Evolutionary conservation across 306 rosid genomes (phyloP), one percentile per base, ranked within the genome.

Genomic region (Gillenia trifoliata): DNA sequence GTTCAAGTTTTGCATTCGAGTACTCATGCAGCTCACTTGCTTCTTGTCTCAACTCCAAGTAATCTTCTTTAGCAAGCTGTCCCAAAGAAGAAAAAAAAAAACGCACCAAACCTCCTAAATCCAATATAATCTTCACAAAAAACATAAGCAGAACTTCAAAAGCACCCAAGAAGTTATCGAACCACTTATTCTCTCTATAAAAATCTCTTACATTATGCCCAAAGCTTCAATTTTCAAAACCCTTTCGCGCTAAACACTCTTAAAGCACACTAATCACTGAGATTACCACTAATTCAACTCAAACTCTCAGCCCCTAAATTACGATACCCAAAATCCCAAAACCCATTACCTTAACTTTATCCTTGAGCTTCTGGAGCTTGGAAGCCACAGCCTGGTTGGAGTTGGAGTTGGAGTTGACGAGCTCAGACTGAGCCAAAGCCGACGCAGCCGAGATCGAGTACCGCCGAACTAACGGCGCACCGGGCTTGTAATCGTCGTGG

Each of bases 1-100:
- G 85, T n/a, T 92, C 95, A 26, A 94, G 93, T 83, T 94, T 92
- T 30, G 97, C 97, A 85, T 92, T 92, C 11, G 96, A 92, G 74
- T 94, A 94, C 75, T 90, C 96, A 70, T 90, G 94, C 79, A 94
- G 90, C 83, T 92, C 99, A 83, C 86, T 86, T 64, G 95, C 96
- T 80, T 94, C 97, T 85, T 94, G 97, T 74, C 91, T 88, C 79
- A 94, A 81, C 79, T 80, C 93, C 80, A 88, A 72, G 89, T 86
- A 90, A 79, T 91, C 98, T 62, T 92, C 96, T 83, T 77, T 94
- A 66, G 95, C 97, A 77, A 86, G 89, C 99, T 94, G 92, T 73
- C 70, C 83, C 31, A 40, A 12, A 36, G 11, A 75, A 56, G 30
- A 40, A 13, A 29, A 20, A 75, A 59, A 15, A 74, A 30, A 70